Conservation (phyloP, 192 early-diverging fungal genomes). For the Coemansia sp. region DNA sequence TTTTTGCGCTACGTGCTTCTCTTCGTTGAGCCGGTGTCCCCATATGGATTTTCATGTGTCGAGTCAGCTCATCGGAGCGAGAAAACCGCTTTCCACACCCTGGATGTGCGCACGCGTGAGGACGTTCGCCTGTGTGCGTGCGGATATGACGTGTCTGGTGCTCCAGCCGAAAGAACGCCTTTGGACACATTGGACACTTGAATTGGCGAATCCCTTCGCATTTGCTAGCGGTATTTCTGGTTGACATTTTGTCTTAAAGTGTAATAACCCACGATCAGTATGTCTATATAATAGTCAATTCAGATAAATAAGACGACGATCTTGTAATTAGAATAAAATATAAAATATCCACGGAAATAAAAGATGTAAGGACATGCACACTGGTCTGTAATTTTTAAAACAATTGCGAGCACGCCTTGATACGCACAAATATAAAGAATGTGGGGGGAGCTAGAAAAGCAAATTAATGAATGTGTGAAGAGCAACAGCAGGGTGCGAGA, state of each 20-base stretch:
- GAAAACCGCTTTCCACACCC: slow-evolving; percentile 81
- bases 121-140: slow-evolving; percentile 86
- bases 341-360: not conserved
- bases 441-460: not conserved
- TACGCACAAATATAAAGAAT: not conserved
- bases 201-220: slow-evolving; percentile 59
- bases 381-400: not conserved
- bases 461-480: not conserved
- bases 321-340: not conserved
- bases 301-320: not conserved
- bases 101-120: slow-evolving; percentile 71
- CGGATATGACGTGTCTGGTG: slow-evolving; percentile 81
- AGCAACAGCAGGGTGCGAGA: not conserved
- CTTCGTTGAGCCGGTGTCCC: slow-evolving; percentile 41
- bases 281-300: not conserved
- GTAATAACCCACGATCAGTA: not conserved
- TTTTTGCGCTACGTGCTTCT: slow-evolving; percentile 35
- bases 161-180: slow-evolving; percentile 74
- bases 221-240: slow-evolving; percentile 42
- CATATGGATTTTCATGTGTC: slow-evolving; percentile 60
- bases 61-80: slow-evolving; percentile 75
- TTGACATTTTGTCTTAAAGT: not conserved
- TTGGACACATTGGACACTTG: slow-evolving; percentile 71
- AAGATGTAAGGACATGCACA: not conserved
- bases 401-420: not conserved